Conservation (phyloP, 371 early-diverging fungal species). For the Mortierella sp. region DNA sequence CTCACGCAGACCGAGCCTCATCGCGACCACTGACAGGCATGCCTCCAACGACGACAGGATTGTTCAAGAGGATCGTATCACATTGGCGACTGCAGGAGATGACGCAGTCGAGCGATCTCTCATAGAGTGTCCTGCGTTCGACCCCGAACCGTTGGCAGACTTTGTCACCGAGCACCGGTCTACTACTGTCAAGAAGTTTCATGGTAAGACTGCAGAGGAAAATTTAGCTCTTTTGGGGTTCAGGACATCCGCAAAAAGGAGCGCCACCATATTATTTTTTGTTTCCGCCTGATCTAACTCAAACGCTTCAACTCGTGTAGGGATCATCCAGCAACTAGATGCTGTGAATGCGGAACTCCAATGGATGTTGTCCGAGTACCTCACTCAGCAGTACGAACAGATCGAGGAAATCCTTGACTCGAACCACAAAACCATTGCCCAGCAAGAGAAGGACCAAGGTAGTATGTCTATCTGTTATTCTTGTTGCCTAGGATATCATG, state of each 20-base stretch:
- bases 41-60: not conserved
- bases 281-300: not conserved
- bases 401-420: slow-evolving; percentile 20
- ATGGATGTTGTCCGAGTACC: slow-evolving; percentile 33
- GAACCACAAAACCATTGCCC: not conserved
- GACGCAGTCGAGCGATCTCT: not conserved
- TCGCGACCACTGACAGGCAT: not conserved
- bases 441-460: slow-evolving; percentile 39
- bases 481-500: no score
- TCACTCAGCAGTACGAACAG: slow-evolving; percentile 29
- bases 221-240: no score
- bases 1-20: not conserved
- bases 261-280: not conserved
- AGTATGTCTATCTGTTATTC: not conserved
- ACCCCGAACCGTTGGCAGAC: slow-evolving; percentile 15
- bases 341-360: slow-evolving; percentile 35
- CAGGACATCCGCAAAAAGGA: no score
- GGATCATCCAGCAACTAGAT: slow-evolving; percentile 21
- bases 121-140: slow-evolving; percentile 10
- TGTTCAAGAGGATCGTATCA: not conserved
- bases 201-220: slow-evolving; percentile 10
- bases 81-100: not conserved
- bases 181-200: slow-evolving; percentile 17
- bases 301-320: not conserved
- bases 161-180: slow-evolving; percentile 21